Evolutionary conservation across 352 stramenopile genomes (phyloP).

Genomic region (Globisporangium middletonii): DNA sequence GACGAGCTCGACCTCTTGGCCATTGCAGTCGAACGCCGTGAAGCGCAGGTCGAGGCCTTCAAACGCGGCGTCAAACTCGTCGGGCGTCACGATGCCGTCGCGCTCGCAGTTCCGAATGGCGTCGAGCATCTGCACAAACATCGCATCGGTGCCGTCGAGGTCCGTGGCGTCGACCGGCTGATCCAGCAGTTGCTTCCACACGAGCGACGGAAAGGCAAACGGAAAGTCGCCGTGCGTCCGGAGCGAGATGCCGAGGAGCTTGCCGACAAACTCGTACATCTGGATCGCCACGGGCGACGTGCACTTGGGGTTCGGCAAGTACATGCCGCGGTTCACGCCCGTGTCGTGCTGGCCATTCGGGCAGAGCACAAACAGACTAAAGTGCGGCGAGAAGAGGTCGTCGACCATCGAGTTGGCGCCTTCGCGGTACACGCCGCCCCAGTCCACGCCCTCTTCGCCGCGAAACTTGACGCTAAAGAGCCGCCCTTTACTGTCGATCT

Average conservation of each 20-base stretch:
- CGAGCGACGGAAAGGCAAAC: conserved; percentile 88
- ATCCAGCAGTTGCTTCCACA: conserved; percentile 91
- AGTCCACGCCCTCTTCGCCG: conserved; percentile 86
- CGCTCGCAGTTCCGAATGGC: conserved; percentile 80
- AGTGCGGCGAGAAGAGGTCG: conserved; percentile 82
- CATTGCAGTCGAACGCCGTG: conserved; percentile 80
- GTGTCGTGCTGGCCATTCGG: conserved; percentile 86
- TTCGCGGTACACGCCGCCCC: conserved; percentile 86
- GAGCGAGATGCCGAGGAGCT: conserved; percentile 92
- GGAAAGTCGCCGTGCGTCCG: conserved; percentile 90
- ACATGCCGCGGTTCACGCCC: conserved; percentile 82
- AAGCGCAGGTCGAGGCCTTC: conserved; percentile 73
- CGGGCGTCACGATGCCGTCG: conserved; percentile 73
- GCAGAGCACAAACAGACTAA: conserved; percentile 80
- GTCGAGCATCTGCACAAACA: conserved; percentile 88
- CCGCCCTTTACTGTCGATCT: conserved; percentile 86
- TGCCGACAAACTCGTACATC: conserved; percentile 94
- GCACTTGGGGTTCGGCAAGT: conserved; percentile 85
- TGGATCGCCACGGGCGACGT: conserved; percentile 83
- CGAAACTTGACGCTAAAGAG: conserved; percentile 89
- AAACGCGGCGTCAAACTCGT: conserved; percentile 76
- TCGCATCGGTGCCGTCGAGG: conserved; percentile 85
- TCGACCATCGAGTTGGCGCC: conserved; percentile 87
- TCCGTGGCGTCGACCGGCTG: conserved; percentile 76
- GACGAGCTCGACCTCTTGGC: conserved; percentile 77